Evolutionary conservation across 345 rosid species (phyloP), one percentile per base, ranked within the genome.

Genomic region (Brassica carinata): DNA sequence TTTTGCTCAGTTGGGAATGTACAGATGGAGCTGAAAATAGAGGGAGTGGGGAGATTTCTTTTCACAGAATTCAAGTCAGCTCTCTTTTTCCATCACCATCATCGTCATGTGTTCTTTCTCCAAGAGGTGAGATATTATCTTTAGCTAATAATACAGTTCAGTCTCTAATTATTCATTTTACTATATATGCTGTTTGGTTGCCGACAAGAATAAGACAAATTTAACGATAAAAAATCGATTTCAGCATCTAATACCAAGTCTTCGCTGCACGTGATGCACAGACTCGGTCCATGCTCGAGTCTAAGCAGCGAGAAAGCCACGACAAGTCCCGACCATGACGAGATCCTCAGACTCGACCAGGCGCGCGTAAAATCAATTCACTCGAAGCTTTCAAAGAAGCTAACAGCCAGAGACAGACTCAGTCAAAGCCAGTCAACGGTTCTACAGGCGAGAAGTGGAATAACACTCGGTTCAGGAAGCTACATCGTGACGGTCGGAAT

Each of bases 381-480:
- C 75, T 80, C 89, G 0, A 88, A 55, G 51, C 45, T 90, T 14
- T 79, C 89, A 2, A 73, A 74, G 17, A 77, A 62, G n/a, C 23
- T 67, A 13, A 62, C 30, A 51, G 7, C 17, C 57, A 1, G 15
- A 2, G 77, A 77, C 7, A 38, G 51, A 65, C 30, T 30, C 73
- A 29, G 57, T 4, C 77, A 82, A 4, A 65, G 84, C 36, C 38
- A 69, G 57, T 48, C 62, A 71, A 81, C 84, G 1, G 83, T 63
- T 7, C 67, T 94, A n/a, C 95, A 92, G 0, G 95, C 88, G 15
- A 86, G 81, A 80, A 84, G 85, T 7, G 98, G 97, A 1, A 79
- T 81, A 27, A 69, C 80, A 0, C 15, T 90, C 7, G 97, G 91
- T 0, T 55, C 89, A 0, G 89, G 87, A 3, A 86, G 87, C 78